Percentiles rank a stretch among this genome's conserved stretches.
These are phyloP conservation scores for Mucor plumbeus DNA, from an alignment of 371 early-diverging fungal genomes.

Conservation along the genomic window DNA sequence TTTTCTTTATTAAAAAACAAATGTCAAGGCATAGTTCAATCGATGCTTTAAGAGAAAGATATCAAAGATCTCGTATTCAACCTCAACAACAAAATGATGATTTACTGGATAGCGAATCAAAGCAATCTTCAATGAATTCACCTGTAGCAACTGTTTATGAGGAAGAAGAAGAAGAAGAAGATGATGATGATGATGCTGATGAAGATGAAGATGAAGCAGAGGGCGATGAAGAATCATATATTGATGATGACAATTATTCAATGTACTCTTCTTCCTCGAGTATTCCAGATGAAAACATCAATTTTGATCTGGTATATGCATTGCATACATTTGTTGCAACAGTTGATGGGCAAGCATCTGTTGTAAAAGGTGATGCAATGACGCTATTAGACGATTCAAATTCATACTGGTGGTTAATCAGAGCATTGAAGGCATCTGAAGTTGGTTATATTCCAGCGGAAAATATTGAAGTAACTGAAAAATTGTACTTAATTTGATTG, in stretches of 20 bases:
- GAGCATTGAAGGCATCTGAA: slow-evolving; percentile 82
- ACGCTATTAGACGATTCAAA: slow-evolving; percentile 92
- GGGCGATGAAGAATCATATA: slow-evolving; percentile 48
- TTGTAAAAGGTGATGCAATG: slow-evolving; percentile 87
- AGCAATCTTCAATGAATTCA: slow-evolving; percentile 7
- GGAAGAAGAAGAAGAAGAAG: slow-evolving; percentile 37
- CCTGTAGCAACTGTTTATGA: slow-evolving; percentile 39
- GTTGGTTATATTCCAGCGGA: slow-evolving; percentile 97
- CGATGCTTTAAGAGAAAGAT: slow-evolving; percentile 28
- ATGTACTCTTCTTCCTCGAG: slow-evolving; percentile 58
- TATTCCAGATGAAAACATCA: slow-evolving; percentile 77
- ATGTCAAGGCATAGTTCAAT: slow-evolving; percentile 30
- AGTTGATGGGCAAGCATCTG: slow-evolving; percentile 93
- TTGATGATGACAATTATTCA: slow-evolving; percentile 55
- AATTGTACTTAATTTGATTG: not conserved
- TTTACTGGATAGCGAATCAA: not conserved
- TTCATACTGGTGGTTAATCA: slow-evolving; percentile 97
- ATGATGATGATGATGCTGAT: slow-evolving; percentile 40
- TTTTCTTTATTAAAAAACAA: slow-evolving; percentile 1
- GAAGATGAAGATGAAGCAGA: slow-evolving; percentile 51
- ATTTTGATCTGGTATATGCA: slow-evolving; percentile 85
- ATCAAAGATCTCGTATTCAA: slow-evolving; percentile 24
- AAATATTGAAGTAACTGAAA: slow-evolving; percentile 80
- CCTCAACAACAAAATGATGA: slow-evolving; percentile 13
- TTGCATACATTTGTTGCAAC: slow-evolving; percentile 93